Base-by-base conservation (phyloP, 208 protist genomes). In the Phytomonas sp. region DNA sequence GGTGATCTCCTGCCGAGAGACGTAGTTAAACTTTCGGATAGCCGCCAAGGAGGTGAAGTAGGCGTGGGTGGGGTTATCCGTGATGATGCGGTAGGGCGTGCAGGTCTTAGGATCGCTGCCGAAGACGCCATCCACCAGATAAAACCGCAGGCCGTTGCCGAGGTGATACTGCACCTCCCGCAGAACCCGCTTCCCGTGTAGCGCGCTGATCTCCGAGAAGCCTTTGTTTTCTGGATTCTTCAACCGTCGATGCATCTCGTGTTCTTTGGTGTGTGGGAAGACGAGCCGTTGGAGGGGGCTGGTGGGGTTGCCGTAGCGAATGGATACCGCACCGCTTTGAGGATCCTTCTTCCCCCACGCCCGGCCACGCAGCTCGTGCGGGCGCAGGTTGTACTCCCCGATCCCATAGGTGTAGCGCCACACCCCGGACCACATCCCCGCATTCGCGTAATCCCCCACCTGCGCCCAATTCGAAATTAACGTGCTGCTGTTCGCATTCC, bases 111-210 rank as follows among this genome's bases (percentile, higher is more conserved):
- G 77, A 71, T 91, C 74, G 63, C 87, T 93, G 37, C 90, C 90
- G 63, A 95, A 93, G 59, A 93, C 84, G 43, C 90, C 90, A 74
- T 95, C 90, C 13, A 95, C 79, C 23, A 93, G 68, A 75, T 95
- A 95, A 69, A 92, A 95, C 71, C 90, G 87, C n/a, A 95, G 71
- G 15, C 90, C 86, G 71, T 95, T 82, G 28, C 90, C 90, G 28
- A 95, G 84, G 75, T 95, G 90, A 74, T 93, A 95, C 78, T 95
- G 90, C 53, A 89, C 79, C 78, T 95, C 90, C 26, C 90, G 83
- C 60, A 95, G 71, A 29, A 93, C 70, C n/a, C 90, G 90, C 79
- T 95, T 95, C 43, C 87, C 90, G 67, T 93, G 86, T 31, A 95
- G 69, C 4, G 77, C 76, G 28, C 71, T 73, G 51, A 95, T 88